Evolutionary conservation across 148 eudicot genomes (phyloP).

Genomic region (Spergularia bocconei): DNA sequence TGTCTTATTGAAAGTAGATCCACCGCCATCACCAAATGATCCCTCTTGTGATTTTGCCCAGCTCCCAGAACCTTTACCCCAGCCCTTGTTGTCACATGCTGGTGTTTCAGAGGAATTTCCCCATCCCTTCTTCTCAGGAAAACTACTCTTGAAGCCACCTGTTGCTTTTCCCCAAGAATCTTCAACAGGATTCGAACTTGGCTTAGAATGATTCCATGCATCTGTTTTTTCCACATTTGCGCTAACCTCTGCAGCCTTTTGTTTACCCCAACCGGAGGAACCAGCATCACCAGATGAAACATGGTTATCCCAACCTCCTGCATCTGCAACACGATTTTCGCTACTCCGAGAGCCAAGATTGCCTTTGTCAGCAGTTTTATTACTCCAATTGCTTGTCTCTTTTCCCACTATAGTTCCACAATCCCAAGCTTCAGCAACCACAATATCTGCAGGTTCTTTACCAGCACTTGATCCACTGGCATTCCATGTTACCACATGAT

Average conservation of each 20-base stretch:
- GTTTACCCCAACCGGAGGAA: constrained; percentile 32
- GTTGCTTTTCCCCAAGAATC: constrained; percentile 41
- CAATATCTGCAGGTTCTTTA: constrained; percentile 11
- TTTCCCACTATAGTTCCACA: neutral
- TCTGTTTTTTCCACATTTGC: constrained; percentile 7
- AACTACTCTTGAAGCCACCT: constrained; percentile 14
- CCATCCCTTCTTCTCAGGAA: constrained; percentile 26
- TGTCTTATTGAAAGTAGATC: constrained; percentile 20
- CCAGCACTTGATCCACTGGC: constrained; percentile 27
- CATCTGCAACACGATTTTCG: constrained; percentile 18
- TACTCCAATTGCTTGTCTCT: constrained; percentile 21
- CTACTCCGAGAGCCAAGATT: constrained; percentile 25
- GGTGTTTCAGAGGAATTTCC: constrained; percentile 16
- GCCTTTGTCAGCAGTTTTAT: constrained; percentile 18
- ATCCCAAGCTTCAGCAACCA: constrained; percentile 21
- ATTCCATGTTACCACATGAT: constrained; percentile 30
- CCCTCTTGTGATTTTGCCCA: constrained; percentile 18
- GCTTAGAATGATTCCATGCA: constrained; percentile 16
- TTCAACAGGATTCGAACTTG: constrained; percentile 2
- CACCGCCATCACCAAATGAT: constrained; percentile 20
- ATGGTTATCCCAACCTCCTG: constrained; percentile 25
- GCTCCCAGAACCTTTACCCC: constrained; percentile 19
- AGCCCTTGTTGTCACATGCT: constrained; percentile 11
- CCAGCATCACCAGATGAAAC: constrained; percentile 25
- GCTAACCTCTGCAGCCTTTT: constrained; percentile 21